Conservation (phyloP, 2,329 filamentous ascomycete genomes). For the Pseudogymnoascus sp. region DNA sequence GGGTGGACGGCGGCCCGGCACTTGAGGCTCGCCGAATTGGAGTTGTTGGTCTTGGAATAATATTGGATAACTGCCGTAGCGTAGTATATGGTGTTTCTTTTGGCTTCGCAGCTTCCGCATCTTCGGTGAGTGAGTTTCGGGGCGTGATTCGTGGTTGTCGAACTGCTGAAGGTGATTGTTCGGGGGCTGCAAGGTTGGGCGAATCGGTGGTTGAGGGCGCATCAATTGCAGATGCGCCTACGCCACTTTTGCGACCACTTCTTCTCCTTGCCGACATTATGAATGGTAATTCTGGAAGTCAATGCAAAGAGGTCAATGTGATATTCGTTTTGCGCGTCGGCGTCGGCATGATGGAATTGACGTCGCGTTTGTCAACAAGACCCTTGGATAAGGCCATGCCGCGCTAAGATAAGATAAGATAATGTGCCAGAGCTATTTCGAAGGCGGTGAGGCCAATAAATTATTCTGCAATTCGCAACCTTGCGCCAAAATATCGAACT, state of each 20-base stretch:
- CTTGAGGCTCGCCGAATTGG: slow-evolving; percentile 25
- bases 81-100: slow-evolving; percentile 24
- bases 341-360: not conserved
- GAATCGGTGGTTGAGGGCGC: not conserved
- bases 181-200: not conserved
- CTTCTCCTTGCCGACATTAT: not conserved
- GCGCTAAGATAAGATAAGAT: slow-evolving; percentile 9
- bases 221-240: not conserved
- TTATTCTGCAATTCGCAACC: not conserved
- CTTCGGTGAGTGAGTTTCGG: slow-evolving; percentile 19
- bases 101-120: slow-evolving; percentile 9
- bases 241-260: not conserved
- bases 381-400: not conserved
- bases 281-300: not conserved
- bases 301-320: not conserved
- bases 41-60: slow-evolving; percentile 24
- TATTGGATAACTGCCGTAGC: slow-evolving; percentile 19
- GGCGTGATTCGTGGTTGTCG: slow-evolving; percentile 19
- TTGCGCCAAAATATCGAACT: not conserved
- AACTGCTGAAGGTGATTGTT: not conserved
- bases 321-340: slow-evolving; percentile 4
- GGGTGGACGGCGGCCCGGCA: slow-evolving; percentile 23
- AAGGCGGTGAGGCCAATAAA: slow-evolving; percentile 6
- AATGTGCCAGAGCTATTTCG: not conserved
- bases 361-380: slow-evolving; percentile 9